Evolutionary conservation across 2,329 filamentous ascomycete species (phyloP), one percentile per base, ranked within the genome.

Genomic region (Pseudocercospora vitis): DNA sequence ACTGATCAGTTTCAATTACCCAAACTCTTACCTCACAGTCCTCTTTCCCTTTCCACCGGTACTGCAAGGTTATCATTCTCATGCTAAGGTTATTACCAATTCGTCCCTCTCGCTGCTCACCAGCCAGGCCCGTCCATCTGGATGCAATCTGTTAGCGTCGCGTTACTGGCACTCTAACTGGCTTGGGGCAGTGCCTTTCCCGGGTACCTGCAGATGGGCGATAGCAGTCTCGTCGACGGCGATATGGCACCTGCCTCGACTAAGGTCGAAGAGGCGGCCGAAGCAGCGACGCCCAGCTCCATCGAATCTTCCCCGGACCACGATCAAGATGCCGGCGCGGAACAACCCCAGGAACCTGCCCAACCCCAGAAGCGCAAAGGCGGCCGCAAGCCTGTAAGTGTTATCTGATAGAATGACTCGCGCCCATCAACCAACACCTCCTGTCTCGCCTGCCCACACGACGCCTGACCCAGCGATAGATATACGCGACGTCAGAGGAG

Each of bases 401-500:
- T 55, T 60, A 58, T 65, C 19, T 18, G 42, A 45, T 45, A n/a
- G 14, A 37, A 51, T 54, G 48, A 56, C 47, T 60, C 55, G 52
- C 48, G 48, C 26, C 33, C 44, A 49, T 31, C n/a, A 50, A 42
- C 37, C 18, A 42, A 40, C 11, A 40, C 55, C 59, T 31, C 58
- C 26, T 18, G 16, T n/a, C 47, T 16, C 45, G n/a, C n/a, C n/a
- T n/a, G n/a, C n/a, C n/a, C n/a, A n/a, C n/a, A n/a, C n/a, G n/a
- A n/a, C n/a, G n/a, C n/a, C n/a, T n/a, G n/a, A n/a, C n/a, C n/a
- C n/a, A n/a, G n/a, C n/a, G n/a, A n/a, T 55, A 96, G 92, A 96
- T 96, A 61, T 99, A 99, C 80, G 94, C 94, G 50, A 99, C 94
- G 29, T 97, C 94, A 8, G 94, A 99, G 74, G 94, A 99, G 75